Evolutionary conservation across 257 asterid species (phyloP).

Genomic region (Solanum arcanum): DNA sequence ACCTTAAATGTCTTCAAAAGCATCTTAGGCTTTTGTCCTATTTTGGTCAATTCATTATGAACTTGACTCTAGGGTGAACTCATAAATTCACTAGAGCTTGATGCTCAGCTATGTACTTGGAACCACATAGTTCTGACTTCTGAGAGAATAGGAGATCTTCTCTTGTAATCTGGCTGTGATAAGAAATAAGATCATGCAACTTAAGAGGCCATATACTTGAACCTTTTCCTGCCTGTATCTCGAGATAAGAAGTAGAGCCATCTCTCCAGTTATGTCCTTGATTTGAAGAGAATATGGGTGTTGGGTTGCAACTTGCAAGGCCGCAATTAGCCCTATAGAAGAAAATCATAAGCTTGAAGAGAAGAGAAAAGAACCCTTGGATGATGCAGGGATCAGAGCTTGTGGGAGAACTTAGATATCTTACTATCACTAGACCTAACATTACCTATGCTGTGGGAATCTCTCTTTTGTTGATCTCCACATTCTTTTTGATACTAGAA

Average conservation of each 20-base stretch:
- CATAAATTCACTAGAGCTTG: neutral
- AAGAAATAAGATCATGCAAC: neutral
- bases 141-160: neutral
- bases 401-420: neutral
- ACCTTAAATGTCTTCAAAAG: neutral
- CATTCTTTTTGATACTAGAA: neutral
- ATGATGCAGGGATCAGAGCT: neutral
- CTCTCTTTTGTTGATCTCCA: neutral
- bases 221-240: neutral
- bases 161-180: neutral
- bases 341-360: too few relatives aligned
- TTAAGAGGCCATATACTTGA: neutral
- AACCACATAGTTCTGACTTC: neutral
- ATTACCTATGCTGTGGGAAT: neutral
- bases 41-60: neutral
- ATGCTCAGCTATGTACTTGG: neutral
- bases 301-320: too few relatives aligned
- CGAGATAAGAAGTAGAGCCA: neutral
- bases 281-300: neutral
- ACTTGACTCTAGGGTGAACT: neutral
- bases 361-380: neutral
- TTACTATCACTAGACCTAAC: neutral
- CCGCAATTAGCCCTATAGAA: too few relatives aligned
- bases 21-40: neutral
- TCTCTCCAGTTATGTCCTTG: neutral